A percentile compares a stretch with the other conserved stretches of the same genome.
Conservation (phyloP, 2,329 filamentous ascomycete genomes). For the Mycocentrospora acerina region DNA sequence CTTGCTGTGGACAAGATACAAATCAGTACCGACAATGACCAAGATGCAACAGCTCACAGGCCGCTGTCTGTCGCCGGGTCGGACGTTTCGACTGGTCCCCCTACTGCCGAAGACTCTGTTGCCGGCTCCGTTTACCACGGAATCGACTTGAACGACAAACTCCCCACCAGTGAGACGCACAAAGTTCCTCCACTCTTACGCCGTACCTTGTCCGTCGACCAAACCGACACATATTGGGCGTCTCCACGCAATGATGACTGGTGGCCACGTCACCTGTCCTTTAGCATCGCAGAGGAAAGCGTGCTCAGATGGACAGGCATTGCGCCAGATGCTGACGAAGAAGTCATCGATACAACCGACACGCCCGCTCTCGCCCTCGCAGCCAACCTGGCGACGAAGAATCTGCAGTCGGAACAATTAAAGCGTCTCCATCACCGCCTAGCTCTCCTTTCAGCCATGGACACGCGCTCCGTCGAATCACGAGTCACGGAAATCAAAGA, state of each 20-base stretch:
- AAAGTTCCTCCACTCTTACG: slow-evolving; percentile 55
- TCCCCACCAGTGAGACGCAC: slow-evolving; percentile 50
- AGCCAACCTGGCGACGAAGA: slow-evolving; percentile 38
- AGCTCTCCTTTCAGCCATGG: slow-evolving; percentile 55
- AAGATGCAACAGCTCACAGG: slow-evolving; percentile 4
- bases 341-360: slow-evolving; percentile 25
- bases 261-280: slow-evolving; percentile 73
- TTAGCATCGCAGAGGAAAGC: slow-evolving; percentile 74
- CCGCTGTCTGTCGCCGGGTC: slow-evolving; percentile 18
- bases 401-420: slow-evolving; percentile 55
- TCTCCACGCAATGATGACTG: slow-evolving; percentile 55
- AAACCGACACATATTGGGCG: slow-evolving; percentile 18
- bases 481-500: slow-evolving; percentile 59
- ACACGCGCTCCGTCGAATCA: slow-evolving; percentile 63
- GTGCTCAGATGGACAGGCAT: slow-evolving; percentile 61
- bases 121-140: slow-evolving; percentile 63
- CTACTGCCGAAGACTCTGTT: slow-evolving; percentile 55
- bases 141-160: slow-evolving; percentile 52
- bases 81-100: slow-evolving; percentile 32
- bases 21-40: slow-evolving; percentile 16
- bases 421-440: slow-evolving; percentile 64
- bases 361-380: slow-evolving; percentile 35
- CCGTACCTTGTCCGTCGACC: slow-evolving; percentile 61
- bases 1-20: slow-evolving; percentile 19
- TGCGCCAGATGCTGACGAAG: slow-evolving; percentile 18